These are phyloP conservation scores for Puccinellia tenuiflora DNA, from an alignment of 176 grass and related monocot genomes.

Conservation along the genomic window DNA sequence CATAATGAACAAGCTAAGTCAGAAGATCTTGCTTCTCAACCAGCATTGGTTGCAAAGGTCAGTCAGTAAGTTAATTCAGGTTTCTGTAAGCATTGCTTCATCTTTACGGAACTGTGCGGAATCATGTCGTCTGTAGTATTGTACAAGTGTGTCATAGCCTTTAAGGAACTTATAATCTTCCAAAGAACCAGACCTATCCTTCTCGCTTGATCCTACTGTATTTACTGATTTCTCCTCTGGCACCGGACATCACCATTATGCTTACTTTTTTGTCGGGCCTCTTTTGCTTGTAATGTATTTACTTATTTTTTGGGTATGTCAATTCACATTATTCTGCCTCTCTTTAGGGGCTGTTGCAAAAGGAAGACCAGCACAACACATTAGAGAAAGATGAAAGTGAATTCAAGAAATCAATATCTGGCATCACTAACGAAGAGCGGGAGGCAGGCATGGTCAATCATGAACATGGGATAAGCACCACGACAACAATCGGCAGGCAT, in stretches of 20 bases:
- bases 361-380: neutral
- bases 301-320: neutral
- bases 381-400: constrained; percentile 18
- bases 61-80: constrained; percentile 10
- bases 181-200: neutral
- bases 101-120: neutral
- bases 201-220: neutral
- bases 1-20: neutral
- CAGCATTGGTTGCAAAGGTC: constrained; percentile 18
- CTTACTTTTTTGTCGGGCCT: neutral
- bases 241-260: neutral
- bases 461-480: constrained; percentile 19
- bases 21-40: constrained; percentile 11
- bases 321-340: constrained; percentile 4
- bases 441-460: neutral
- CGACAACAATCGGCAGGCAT: constrained; percentile 39
- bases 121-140: neutral
- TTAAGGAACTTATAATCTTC: neutral
- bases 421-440: neutral
- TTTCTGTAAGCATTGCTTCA: constrained; percentile 8
- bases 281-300: neutral
- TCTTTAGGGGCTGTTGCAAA: constrained; percentile 14
- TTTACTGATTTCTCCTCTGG: neutral
- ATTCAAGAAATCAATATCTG: constrained; percentile 16
- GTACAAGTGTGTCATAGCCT: neutral